phyloP scores from a whole-genome alignment of 176 grass and related monocot species.

The Juncus inflexus region DNA sequence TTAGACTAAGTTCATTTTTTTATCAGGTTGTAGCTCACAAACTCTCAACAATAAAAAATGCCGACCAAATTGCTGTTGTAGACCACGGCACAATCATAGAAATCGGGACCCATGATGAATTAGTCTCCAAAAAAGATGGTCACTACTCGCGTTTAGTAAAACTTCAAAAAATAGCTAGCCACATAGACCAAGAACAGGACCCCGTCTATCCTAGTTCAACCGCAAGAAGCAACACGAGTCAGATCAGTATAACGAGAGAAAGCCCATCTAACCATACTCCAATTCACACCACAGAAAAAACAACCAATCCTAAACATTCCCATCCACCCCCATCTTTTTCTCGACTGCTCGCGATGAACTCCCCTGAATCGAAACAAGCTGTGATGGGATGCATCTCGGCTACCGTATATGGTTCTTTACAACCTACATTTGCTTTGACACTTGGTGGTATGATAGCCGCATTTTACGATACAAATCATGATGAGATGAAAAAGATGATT shows the following conservation, averaged over 20 bases:
- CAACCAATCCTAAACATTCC: slow-evolving; percentile 18
- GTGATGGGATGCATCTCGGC: slow-evolving; percentile 61
- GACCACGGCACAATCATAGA: slow-evolving; percentile 68
- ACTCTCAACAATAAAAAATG: slow-evolving; percentile 80
- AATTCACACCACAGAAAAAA: slow-evolving; percentile 32
- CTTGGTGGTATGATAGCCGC: slow-evolving; percentile 84
- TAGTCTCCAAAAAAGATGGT: slow-evolving; percentile 42
- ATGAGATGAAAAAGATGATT: slow-evolving; percentile 72
- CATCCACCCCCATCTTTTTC: slow-evolving; percentile 66
- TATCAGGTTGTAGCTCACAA: slow-evolving; percentile 82
- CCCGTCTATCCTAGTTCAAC: slow-evolving; percentile 54
- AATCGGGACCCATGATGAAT: slow-evolving; percentile 71
- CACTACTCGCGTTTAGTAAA: slow-evolving; percentile 73
- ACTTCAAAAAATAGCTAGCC: slow-evolving; percentile 72
- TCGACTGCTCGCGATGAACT: slow-evolving; percentile 78
- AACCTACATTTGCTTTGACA: slow-evolving; percentile 73
- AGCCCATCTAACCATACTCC: slow-evolving; percentile 59
- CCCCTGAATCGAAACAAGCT: slow-evolving; percentile 76
- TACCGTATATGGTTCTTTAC: slow-evolving; percentile 62
- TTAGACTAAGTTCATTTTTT: slow-evolving; percentile 12
- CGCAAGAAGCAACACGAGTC: slow-evolving; percentile 64
- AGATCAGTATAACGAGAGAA: slow-evolving; percentile 57
- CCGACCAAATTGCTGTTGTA: slow-evolving; percentile 79
- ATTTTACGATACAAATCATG: slow-evolving; percentile 64
- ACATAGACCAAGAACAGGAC: slow-evolving; percentile 66